Percentiles rank a stretch among this genome's conserved stretches.
Evolutionary conservation across 192 early-diverging fungal species (phyloP).

Genomic region (Coemansia sp.): DNA sequence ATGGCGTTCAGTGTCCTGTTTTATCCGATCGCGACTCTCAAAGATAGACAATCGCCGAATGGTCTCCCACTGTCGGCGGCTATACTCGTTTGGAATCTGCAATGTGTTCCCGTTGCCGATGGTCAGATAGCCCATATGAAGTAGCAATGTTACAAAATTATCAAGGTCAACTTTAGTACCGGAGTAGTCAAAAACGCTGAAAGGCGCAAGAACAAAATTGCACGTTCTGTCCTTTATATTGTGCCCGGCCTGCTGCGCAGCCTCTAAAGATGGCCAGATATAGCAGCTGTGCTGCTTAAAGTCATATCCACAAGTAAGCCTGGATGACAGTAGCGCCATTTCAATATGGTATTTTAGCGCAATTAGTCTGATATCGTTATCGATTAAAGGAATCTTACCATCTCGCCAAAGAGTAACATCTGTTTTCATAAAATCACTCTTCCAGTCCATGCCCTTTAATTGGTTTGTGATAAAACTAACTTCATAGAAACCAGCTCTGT

Average conservation of each 20-base stretch:
- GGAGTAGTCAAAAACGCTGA: neutral
- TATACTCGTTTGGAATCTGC: neutral
- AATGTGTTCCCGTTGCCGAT: neutral
- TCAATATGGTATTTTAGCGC: neutral
- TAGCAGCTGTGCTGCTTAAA: neutral
- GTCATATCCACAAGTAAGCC: neutral
- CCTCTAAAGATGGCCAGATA: neutral
- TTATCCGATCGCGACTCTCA: neutral
- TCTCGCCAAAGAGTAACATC: neutral
- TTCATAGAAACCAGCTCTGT: neutral
- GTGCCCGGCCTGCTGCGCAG: neutral
- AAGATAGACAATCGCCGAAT: neutral
- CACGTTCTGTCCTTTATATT: neutral
- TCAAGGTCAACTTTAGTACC: neutral
- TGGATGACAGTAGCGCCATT: neutral
- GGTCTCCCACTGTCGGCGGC: neutral
- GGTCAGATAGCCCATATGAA: constrained; percentile 1
- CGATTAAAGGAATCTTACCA: too few species aligned
- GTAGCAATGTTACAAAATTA: neutral
- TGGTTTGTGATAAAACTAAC: neutral
- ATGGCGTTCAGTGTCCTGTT: neutral
- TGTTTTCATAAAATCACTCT: neutral
- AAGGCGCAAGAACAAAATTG: neutral
- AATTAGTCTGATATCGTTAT: neutral
- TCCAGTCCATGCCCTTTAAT: too few species aligned